These are phyloP conservation scores for Thamnidium elegans DNA, from an alignment of 192 early-diverging fungal species.

Conservation along the genomic window DNA sequence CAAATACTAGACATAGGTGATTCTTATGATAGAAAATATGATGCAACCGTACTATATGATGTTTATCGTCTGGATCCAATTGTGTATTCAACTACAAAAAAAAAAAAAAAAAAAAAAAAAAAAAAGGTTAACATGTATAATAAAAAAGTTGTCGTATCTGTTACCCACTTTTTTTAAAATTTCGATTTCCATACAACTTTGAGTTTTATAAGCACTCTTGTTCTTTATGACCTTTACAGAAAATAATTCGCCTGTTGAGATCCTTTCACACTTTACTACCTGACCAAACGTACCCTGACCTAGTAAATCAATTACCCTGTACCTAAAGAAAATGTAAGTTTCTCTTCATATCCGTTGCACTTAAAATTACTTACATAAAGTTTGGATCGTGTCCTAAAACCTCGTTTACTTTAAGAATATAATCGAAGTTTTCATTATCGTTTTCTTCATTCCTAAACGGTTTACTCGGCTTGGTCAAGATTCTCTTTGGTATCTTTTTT, in stretches of 20 bases:
- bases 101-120: neutral
- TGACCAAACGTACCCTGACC: constrained; percentile 99
- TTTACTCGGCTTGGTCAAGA: constrained; percentile 93
- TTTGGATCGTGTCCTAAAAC: constrained; percentile 89
- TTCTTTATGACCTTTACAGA: constrained; percentile 99
- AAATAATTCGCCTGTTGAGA: constrained; percentile 84
- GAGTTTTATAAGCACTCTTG: constrained; percentile 93
- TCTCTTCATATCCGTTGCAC: too few relatives aligned
- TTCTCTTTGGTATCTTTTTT: constrained; percentile 78
- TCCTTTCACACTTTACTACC: constrained; percentile 92
- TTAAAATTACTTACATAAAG: constrained; percentile 66
- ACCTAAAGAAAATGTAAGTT: constrained; percentile 44
- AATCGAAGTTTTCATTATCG: constrained; percentile 96
- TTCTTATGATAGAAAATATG: constrained; percentile 91
- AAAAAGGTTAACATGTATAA: neutral
- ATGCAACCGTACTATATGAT: constrained; percentile 83
- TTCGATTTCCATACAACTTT: constrained; percentile 92
- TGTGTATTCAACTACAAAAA: constrained; percentile 73
- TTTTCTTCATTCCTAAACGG: constrained; percentile 85
- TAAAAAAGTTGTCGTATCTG: neutral
- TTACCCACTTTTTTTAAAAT: constrained; percentile 79
- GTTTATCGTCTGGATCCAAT: constrained; percentile 79
- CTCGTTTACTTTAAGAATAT: constrained; percentile 96
- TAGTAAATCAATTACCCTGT: constrained; percentile 86
- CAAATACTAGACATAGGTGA: constrained; percentile 95